A percentile compares a stretch with the other conserved stretches of the same genome.
These are phyloP conservation scores for Angomonas ambiguus DNA, from an alignment of 208 protist species.

Conservation along the genomic window DNA sequence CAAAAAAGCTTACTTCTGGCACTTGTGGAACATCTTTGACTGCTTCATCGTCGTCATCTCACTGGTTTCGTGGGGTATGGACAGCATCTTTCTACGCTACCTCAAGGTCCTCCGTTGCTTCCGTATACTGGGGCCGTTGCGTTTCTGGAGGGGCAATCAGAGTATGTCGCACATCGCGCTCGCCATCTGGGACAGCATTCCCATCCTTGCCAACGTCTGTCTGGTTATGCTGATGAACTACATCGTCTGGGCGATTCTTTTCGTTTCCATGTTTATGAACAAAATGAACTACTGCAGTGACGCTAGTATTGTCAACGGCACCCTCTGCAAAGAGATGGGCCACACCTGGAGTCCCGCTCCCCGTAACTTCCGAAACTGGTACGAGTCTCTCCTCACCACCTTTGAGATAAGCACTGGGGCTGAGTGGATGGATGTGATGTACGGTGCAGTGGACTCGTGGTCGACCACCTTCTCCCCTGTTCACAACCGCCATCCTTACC, in stretches of 20 bases:
- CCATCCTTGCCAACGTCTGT: conserved; percentile 77
- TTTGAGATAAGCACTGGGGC: conserved; percentile 89
- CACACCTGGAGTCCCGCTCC: conserved; percentile 33
- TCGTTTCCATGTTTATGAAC: conserved; percentile 88
- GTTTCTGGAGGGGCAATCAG: conserved; percentile 45
- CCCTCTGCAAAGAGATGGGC: conserved; percentile 28
- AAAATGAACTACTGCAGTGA: conserved; percentile 75
- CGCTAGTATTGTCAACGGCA: conserved; percentile 32
- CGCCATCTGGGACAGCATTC: conserved; percentile 75
- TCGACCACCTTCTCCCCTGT: conserved; percentile 37
- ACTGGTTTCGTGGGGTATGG: conserved; percentile 50
- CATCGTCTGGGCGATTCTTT: conserved; percentile 90
- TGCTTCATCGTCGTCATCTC: conserved; percentile 85
- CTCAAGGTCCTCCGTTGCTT: conserved; percentile 85
- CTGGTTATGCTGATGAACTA: conserved; percentile 88
- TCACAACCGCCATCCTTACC: conserved; percentile 56
- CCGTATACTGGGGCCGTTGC: conserved; percentile 71
- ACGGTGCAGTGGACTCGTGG: conserved; percentile 69
- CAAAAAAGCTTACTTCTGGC: conserved; percentile 81
- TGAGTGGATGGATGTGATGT: conserved; percentile 87
- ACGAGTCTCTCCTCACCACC: conserved; percentile 84
- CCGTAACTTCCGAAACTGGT: conserved; percentile 90
- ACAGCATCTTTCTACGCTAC: conserved; percentile 48
- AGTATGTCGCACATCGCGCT: conserved; percentile 60
- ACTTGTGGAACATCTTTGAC: conserved; percentile 89